Base-by-base conservation (phyloP, 768 basidiomycete species). In the Nidula microcarpa region DNA sequence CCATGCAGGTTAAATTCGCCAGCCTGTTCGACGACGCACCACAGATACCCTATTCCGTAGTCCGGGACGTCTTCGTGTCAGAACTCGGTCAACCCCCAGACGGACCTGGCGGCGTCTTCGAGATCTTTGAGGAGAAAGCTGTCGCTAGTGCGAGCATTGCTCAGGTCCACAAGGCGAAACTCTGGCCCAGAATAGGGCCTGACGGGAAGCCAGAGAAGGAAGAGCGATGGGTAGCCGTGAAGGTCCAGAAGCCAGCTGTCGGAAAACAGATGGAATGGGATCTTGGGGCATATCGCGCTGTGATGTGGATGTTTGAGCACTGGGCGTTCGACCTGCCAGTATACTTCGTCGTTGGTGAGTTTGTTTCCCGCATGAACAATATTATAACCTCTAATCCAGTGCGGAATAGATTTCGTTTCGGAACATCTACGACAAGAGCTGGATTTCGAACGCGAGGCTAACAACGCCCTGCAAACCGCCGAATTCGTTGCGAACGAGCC, bases 71-170 rank as follows among this genome's bases (percentile, higher is more conserved):
- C 4, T 87, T 94, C 60, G 60, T 71, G 33, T 69, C 76, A 33
- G 88, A 94, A 62, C 86, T 91, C 7, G 87, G 87, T 1, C 68
- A 77, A 2, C 80, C 80, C 0, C 87, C 85, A 0, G 69, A 78
- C 36, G 82, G 85, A 0, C 86, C 89, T 0, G 79, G 77, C 23
- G 90, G 89, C 14, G 69, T 94, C 2, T 96, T 96, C 60, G 85
- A 84, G 35, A 71, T 79, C 9, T 96, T 97, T 55, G 88, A 93
- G 51, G 77, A 85, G 55, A 63, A 78, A 2, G 86, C 94, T 0
- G 73, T 91, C 1, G 94, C 94, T 0, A 91, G 89, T 55, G 95
- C 95, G 1, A 91, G 89, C 59, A 87, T 98, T 53, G 94, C 94
- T 0, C 95, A 97, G 65, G 95, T 97, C 0, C 94, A 97, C 64